Percentiles rank a stretch among this genome's conserved stretches.
Evolutionary conservation across 208 protist species (phyloP).

Genomic region (Porcisia hertigi): DNA sequence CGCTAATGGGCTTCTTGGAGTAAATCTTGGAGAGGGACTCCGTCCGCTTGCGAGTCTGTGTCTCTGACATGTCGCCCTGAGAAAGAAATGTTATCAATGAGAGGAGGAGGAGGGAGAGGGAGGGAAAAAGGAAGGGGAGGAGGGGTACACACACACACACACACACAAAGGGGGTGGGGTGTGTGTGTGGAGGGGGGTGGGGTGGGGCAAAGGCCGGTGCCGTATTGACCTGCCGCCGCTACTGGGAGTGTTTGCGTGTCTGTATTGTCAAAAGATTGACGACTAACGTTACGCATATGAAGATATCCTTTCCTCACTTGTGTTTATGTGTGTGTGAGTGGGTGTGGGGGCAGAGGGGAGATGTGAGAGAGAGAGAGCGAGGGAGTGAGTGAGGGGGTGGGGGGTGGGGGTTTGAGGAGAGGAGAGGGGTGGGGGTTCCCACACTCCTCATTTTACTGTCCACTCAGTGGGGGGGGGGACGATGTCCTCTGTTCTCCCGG

Average conservation of each 20-base stretch:
- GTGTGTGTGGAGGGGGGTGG: too few relatives aligned
- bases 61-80: conserved; percentile 46
- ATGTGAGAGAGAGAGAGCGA: neutral
- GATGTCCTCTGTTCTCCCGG: too few relatives aligned
- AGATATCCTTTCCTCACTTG: neutral
- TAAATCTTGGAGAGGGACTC: conserved; percentile 90
- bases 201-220: neutral
- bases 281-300: neutral
- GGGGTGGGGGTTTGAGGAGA: neutral
- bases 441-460: too few relatives aligned
- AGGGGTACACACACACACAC: too few relatives aligned
- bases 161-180: too few relatives aligned
- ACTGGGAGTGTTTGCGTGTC: neutral
- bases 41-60: conserved; percentile 62
- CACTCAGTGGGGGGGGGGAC: too few relatives aligned
- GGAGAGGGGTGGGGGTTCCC: too few relatives aligned
- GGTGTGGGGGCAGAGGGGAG: neutral
- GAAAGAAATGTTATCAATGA: neutral
- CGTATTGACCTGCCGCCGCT: neutral
- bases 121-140: neutral
- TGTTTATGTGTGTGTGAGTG: conserved; percentile 5
- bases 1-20: conserved; percentile 82
- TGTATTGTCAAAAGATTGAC: neutral
- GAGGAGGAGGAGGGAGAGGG: neutral
- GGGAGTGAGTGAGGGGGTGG: neutral